Percentiles rank a stretch among this genome's conserved stretches.
phyloP scores from a whole-genome alignment of 2,329 filamentous ascomycete species.

The Calonectria fujianensis region DNA sequence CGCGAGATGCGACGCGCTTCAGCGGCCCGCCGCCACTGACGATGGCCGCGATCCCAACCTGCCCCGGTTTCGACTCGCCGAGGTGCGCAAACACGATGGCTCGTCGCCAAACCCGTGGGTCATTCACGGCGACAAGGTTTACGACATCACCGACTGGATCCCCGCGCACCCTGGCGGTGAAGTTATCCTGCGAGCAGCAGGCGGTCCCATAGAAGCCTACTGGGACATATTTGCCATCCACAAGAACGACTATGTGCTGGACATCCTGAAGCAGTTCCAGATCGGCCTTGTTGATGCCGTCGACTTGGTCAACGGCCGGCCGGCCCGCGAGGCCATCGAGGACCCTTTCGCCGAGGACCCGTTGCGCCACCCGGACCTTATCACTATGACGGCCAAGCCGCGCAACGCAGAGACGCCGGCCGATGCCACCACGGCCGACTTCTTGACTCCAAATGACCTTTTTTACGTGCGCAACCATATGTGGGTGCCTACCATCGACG shows the following conservation, averaged over 20 bases:
- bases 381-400: constrained; percentile 72
- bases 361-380: constrained; percentile 69
- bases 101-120: constrained; percentile 77
- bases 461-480: constrained; percentile 79
- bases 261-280: constrained; percentile 78
- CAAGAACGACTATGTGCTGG: constrained; percentile 77
- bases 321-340: constrained; percentile 72
- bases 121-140: constrained; percentile 78
- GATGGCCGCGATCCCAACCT: constrained; percentile 63
- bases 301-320: constrained; percentile 75
- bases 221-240: constrained; percentile 84
- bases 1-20: constrained; percentile 47
- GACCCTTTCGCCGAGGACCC: constrained; percentile 77
- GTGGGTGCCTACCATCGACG: constrained; percentile 73
- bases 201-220: constrained; percentile 79
- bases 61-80: constrained; percentile 70
- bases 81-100: constrained; percentile 72
- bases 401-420: constrained; percentile 77
- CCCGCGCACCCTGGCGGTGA: constrained; percentile 79
- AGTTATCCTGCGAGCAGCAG: constrained; percentile 80
- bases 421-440: constrained; percentile 67
- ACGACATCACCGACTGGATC: constrained; percentile 83
- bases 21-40: constrained; percentile 3
- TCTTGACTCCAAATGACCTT: constrained; percentile 72
- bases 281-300: constrained; percentile 76